Evolutionary conservation across 305 asterid genomes (phyloP).

Genomic region (Fraxinus greggii): DNA sequence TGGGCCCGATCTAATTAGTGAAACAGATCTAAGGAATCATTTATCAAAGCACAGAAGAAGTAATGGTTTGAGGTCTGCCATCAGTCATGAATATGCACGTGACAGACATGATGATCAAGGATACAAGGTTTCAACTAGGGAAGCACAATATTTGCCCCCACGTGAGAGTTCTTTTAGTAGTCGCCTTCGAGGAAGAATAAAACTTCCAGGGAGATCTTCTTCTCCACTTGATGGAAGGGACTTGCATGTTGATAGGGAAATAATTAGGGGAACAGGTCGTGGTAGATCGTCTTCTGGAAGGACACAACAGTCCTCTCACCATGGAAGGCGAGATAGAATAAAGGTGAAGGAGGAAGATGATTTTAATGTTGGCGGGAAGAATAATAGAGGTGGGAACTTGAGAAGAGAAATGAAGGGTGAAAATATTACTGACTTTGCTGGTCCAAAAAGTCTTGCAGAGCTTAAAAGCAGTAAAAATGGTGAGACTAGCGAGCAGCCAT

Average conservation of each 20-base stretch:
- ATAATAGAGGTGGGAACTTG: constrained; percentile 34
- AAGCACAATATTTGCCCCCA: constrained; percentile 31
- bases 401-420: constrained; percentile 48
- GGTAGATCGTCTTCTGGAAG: constrained; percentile 48
- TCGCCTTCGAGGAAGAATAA: constrained; percentile 77
- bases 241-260: constrained; percentile 35
- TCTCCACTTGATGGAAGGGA: constrained; percentile 40
- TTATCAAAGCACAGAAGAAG: constrained; percentile 57
- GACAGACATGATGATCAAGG: constrained; percentile 48
- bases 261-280: constrained; percentile 39
- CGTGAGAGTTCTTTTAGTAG: constrained; percentile 53
- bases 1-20: constrained; percentile 44
- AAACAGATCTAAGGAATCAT: constrained; percentile 67
- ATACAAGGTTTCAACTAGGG: constrained; percentile 41
- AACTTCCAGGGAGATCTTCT: constrained; percentile 52
- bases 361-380: constrained; percentile 39
- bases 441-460: constrained; percentile 75
- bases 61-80: constrained; percentile 77
- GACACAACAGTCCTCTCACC: constrained; percentile 34
- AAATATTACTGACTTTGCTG: constrained; percentile 42
- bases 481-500: constrained; percentile 43
- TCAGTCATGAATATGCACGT: constrained; percentile 53
- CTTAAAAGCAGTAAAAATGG: constrained; percentile 52
- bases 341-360: constrained; percentile 42
- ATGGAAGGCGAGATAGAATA: neutral